Evolutionary conservation across 169 alveolate genomes (phyloP).

Genomic region (Plasmodium relictum): DNA sequence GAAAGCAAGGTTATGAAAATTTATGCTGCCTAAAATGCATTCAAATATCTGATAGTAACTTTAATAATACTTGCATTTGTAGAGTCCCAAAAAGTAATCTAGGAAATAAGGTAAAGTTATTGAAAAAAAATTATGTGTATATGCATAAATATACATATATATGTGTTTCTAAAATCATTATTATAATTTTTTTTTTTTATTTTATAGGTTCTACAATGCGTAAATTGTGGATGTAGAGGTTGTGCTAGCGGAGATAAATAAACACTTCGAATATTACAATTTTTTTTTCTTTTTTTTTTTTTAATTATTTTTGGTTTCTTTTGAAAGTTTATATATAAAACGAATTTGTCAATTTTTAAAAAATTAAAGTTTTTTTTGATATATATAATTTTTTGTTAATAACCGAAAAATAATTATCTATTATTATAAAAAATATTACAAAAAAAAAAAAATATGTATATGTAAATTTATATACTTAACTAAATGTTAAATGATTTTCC

Average conservation of each 20-base stretch:
- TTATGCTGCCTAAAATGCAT: slow-evolving; percentile 97
- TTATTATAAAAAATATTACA: slow-evolving; percentile 16
- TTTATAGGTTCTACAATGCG: slow-evolving; percentile 93
- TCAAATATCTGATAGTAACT: slow-evolving; percentile 93
- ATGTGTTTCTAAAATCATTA: neutral
- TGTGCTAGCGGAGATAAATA: slow-evolving; percentile 93
- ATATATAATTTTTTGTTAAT: slow-evolving; percentile 20
- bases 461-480: slow-evolving; percentile 4
- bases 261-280: neutral
- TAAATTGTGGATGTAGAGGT: slow-evolving; percentile 99
- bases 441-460: slow-evolving; percentile 12
- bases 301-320: neutral
- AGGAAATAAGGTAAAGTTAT: slow-evolving; percentile 86
- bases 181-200: slow-evolving; percentile 1
- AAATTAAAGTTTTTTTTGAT: slow-evolving; percentile 8
- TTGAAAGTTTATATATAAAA: slow-evolving; percentile 4
- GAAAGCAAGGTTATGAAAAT: slow-evolving; percentile 98
- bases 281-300: slow-evolving; percentile 16
- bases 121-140: slow-evolving; percentile 11
- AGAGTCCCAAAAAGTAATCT: slow-evolving; percentile 97
- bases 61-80: slow-evolving; percentile 98
- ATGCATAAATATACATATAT: slow-evolving; percentile 4
- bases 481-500: slow-evolving; percentile 75
- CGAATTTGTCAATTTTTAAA: slow-evolving; percentile 12
- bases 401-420: slow-evolving; percentile 1